Evolutionary conservation across 2,329 filamentous ascomycete genomes (phyloP).

Genomic region (Exserohilum turcica): DNA sequence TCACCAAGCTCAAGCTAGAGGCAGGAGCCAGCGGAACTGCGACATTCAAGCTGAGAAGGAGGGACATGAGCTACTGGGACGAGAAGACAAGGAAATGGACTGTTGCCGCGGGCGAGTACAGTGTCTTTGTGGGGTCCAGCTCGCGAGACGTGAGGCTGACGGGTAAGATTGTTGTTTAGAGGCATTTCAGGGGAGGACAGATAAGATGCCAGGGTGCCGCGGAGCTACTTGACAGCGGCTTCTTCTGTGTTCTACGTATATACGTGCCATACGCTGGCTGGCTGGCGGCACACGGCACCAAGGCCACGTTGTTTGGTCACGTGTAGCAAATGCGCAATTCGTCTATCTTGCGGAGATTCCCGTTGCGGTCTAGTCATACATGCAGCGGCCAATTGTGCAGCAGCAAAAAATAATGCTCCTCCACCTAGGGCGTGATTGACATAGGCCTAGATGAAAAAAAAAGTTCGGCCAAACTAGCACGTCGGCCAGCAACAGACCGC

Average conservation of each 20-base stretch:
- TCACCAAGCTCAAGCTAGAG: constrained; percentile 42
- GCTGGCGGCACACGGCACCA: neutral
- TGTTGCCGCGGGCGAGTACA: constrained; percentile 43
- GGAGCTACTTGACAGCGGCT: neutral
- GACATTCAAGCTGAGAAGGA: constrained; percentile 42
- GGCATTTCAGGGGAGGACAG: neutral
- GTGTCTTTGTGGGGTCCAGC: constrained; percentile 41
- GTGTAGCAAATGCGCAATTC: neutral
- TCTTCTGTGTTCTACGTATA: neutral
- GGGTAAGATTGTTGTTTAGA: constrained; percentile 41
- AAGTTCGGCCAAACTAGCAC: constrained; percentile 1
- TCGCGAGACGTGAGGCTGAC: constrained; percentile 45
- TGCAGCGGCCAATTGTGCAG: neutral
- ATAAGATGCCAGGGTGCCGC: neutral
- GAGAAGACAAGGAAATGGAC: constrained; percentile 41
- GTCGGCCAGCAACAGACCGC: neutral
- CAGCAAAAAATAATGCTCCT: constrained; percentile 2
- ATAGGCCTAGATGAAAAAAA: neutral
- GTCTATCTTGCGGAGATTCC: neutral
- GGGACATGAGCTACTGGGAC: constrained; percentile 48
- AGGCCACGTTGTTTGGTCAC: neutral
- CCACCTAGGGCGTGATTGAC: constrained; percentile 3
- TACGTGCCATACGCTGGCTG: too few relatives aligned
- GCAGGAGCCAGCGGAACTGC: constrained; percentile 38
- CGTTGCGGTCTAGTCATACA: neutral